Base-by-base conservation (phyloP, 2,329 filamentous ascomycete genomes). In the Drechslerella dactyloides region DNA sequence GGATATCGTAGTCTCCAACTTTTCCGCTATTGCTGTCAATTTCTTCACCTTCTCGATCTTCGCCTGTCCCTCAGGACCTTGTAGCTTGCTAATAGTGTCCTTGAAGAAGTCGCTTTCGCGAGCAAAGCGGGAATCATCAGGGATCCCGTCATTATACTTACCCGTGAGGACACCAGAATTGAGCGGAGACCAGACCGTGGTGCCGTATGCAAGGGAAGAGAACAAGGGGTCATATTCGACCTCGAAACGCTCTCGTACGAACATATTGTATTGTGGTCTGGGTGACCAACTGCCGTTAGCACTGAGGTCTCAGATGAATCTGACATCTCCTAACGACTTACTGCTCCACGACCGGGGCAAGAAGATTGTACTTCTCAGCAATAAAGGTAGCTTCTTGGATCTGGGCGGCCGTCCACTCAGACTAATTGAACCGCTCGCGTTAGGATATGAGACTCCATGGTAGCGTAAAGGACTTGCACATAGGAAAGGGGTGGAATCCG, bases 81-180 rank as follows among this genome's bases (percentile, higher is more conserved):
- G 80, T 60, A 85, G 81, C 56, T 79, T 79, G 75, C 83, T 82
- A 69, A 87, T 82, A 17, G 83, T 84, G 75, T 83, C 81, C 74
- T 84, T 83, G 78, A 87, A 87, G 75, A 84, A 83, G 58, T 82
- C 82, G 70, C 83, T 82, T 79, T 86, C 85, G 74, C 81, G 84
- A 61, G 84, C 84, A 75, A 86, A 86, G 37, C 86, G 84, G 42
- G 84, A 87, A 76, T 83, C 85, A 75, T 85, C 82, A 15, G 85
- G 85, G 61, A 87, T 85, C 60, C 85, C 85, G 73, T 86, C 82
- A 78, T 87, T 86, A 82, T 88, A 87, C 79, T 87, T 88, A 76
- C 85, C 85, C 6, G 84, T 87, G 60, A 88, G 78, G 42, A 87
- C 78, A 65, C 85, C 85, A 30, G 81, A 83, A 52, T 83, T 84